phyloP scores from a whole-genome alignment of 2,329 filamentous ascomycete genomes.

The Trichoderma sp. region DNA sequence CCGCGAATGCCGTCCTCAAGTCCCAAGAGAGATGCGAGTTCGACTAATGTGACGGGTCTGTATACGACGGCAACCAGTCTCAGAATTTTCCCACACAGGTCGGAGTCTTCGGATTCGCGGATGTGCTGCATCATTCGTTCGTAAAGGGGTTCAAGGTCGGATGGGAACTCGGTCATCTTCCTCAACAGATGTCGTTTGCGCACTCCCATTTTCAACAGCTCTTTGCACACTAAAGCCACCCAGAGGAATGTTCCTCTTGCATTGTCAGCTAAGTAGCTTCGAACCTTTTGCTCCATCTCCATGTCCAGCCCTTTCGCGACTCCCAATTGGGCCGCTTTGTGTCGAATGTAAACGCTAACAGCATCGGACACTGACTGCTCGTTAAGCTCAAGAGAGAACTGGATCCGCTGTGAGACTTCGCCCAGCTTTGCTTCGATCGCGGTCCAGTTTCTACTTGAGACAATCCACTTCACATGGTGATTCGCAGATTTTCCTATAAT shows the following conservation, averaged over 20 bases:
- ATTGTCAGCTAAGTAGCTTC: slow-evolving; percentile 35
- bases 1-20: not conserved
- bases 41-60: slow-evolving; percentile 42
- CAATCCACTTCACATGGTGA: slow-evolving; percentile 44
- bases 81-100: slow-evolving; percentile 43
- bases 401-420: slow-evolving; percentile 29
- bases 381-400: slow-evolving; percentile 44
- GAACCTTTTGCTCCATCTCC: slow-evolving; percentile 16
- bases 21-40: slow-evolving; percentile 31
- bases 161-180: slow-evolving; percentile 37
- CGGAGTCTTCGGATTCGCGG: slow-evolving; percentile 33
- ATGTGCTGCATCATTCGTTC: slow-evolving; percentile 44
- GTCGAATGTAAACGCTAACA: slow-evolving; percentile 43
- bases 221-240: slow-evolving; percentile 32
- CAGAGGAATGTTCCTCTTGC: slow-evolving; percentile 41
- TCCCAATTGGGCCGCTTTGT: slow-evolving; percentile 39
- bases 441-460: slow-evolving; percentile 40
- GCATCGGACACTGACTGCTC: slow-evolving; percentile 40
- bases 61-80: slow-evolving; percentile 36
- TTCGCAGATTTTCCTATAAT: slow-evolving; percentile 30
- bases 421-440: slow-evolving; percentile 40
- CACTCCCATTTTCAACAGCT: slow-evolving; percentile 27
- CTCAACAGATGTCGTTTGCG: slow-evolving; percentile 29
- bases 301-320: slow-evolving; percentile 25
- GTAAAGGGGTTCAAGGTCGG: slow-evolving; percentile 44